These are phyloP conservation scores for Naganishia vaughanmartiniae DNA, from an alignment of 768 basidiomycete genomes.

Conservation along the genomic window DNA sequence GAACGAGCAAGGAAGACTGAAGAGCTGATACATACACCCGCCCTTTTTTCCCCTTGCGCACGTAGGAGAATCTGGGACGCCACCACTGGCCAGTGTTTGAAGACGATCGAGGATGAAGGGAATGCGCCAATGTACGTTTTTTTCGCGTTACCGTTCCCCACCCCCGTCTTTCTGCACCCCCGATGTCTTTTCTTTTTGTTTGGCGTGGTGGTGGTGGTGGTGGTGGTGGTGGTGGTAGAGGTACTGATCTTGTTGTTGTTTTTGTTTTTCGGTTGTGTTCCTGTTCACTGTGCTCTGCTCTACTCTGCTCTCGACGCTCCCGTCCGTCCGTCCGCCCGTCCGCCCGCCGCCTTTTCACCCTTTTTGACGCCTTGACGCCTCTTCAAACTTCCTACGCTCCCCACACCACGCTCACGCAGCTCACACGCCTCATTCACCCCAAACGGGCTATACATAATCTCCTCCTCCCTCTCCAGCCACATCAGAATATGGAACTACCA, in stretches of 20 bases:
- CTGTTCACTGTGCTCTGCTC: no score
- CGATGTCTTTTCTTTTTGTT: no score
- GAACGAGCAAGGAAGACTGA: no score
- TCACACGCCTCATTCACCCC: slow-evolving; percentile 88
- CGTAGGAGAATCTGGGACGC: slow-evolving; percentile 94
- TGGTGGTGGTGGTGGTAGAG: no score
- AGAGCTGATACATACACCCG: no score
- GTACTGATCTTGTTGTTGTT: no score
- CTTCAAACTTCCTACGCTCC: not conserved
- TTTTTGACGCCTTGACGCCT: not conserved
- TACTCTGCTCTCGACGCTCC: no score
- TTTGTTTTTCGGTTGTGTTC: no score
- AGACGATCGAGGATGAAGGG: slow-evolving; percentile 92
- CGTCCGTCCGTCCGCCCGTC: no score
- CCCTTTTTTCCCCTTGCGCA: no score
- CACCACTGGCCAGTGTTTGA: slow-evolving; percentile 93
- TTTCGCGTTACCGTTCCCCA: no score
- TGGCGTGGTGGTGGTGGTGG: no score
- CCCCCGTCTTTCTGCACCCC: not conserved
- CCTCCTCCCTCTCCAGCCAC: slow-evolving; percentile 89
- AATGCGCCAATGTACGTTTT: slow-evolving; percentile 60
- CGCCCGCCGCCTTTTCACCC: not conserved
- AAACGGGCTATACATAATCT: slow-evolving; percentile 83
- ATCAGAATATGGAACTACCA: slow-evolving; percentile 94
- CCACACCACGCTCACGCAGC: slow-evolving; percentile 56